Evolutionary conservation across 768 basidiomycete species (phyloP), one percentile per base, ranked within the genome.

Genomic region (Russula griseocarnosa): DNA sequence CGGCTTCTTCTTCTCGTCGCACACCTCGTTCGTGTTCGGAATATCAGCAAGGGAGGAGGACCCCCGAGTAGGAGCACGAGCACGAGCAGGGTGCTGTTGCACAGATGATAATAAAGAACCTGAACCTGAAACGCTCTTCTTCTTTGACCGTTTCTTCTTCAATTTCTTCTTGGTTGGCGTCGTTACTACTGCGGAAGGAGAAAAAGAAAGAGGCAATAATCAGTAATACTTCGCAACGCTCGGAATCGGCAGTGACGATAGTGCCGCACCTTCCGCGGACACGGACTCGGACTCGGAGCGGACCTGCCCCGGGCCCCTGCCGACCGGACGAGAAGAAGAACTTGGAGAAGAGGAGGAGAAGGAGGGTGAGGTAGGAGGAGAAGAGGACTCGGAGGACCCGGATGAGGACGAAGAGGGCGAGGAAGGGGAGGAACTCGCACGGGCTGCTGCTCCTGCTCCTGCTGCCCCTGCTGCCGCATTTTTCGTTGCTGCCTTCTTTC

Each of bases 1-100:
- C 14, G 76, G 64, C 16, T 64, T 70, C 32, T 69, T 69, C 20
- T 70, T 71, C 24, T 36, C 38, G 28, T 2, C n/a, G 9, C 24
- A 71, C 24, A 9, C 38, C 32, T 13, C 32, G 2, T 38, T 24
- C n/a, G 10, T 32, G 20, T 20, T 28, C 8, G 30, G 32, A 18
- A 20, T 20, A 30, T 49, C 47, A 49, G 24, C 13, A 14, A 0
- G 26, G 9, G 50, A 13, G 9, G 50, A 13, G 30, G 30, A 30
- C 5, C 8, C 26, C 50, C 22, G 28, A 30, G 26, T 8, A 24
- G 44, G 44, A 3, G 20, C 46, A 47, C 22, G 22, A 3, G 49
- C 28, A 30, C 3, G 28, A 5, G 28, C 28, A 30, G 28, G 28
- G 28, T 5, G 28, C 5, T 28, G 28, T 5, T 28, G 30, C 30